Conservation (phyloP, 148 eudicot genomes). For the Vaccinium darrowii region DNA sequence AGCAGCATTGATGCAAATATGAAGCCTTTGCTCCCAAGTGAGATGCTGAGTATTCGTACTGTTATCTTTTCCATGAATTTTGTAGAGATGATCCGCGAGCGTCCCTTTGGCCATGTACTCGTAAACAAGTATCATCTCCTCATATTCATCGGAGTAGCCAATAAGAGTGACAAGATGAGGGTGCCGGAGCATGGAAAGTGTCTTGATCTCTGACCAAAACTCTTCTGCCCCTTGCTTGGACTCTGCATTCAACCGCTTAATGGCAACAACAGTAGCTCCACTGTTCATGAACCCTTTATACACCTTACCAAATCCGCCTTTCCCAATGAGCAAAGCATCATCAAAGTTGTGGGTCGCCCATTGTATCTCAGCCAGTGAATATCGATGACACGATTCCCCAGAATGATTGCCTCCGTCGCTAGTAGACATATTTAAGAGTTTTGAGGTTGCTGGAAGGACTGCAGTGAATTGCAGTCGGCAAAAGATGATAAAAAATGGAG, state of each 20-base stretch:
- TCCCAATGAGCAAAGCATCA: constrained; percentile 7
- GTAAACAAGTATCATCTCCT: constrained; percentile 33
- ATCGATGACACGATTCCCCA: background rate
- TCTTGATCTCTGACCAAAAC: constrained; percentile 17
- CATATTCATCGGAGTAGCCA: constrained; percentile 25
- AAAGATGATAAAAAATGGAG: background rate
- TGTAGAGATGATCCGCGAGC: constrained; percentile 25
- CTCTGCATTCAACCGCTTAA: constrained; percentile 1
- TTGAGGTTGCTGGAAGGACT: background rate
- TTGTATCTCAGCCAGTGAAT: constrained; percentile 14
- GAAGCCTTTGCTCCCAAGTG: constrained; percentile 24
- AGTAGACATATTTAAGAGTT: background rate
- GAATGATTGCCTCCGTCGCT: background rate
- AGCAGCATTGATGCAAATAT: constrained; percentile 31
- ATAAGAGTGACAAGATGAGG: constrained; percentile 17
- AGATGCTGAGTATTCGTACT: constrained; percentile 1
- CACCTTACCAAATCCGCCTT: constrained; percentile 24
- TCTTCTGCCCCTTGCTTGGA: constrained; percentile 21
- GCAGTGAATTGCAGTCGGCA: background rate
- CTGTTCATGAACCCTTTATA: constrained; percentile 20
- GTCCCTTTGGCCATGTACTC: constrained; percentile 33
- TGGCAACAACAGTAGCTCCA: constrained; percentile 11
- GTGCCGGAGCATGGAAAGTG: constrained; percentile 17
- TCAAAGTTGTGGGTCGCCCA: constrained; percentile 14
- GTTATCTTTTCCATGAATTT: background rate